Conservation (phyloP, 139 green algal species). For the Diplosphaera chodatii region DNA sequence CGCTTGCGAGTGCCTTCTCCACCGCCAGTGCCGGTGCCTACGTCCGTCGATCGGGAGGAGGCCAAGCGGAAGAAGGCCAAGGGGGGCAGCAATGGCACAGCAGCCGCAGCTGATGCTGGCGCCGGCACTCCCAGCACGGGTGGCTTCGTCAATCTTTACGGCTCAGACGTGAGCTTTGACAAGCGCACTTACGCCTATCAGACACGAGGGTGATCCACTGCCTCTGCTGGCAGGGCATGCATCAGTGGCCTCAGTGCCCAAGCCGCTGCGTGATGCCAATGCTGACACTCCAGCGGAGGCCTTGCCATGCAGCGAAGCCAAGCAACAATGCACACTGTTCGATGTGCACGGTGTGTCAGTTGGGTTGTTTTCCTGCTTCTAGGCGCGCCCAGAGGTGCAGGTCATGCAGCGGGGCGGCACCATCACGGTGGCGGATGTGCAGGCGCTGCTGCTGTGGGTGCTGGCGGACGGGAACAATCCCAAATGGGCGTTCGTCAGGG, state of each 20-base stretch:
- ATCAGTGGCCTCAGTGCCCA: no score
- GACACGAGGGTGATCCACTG: no score
- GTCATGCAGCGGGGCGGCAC: slow-evolving; percentile 1
- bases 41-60: not conserved
- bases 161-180: not conserved
- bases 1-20: not conserved
- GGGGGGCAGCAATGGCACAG: no score
- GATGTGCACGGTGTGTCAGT: no score
- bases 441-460: slow-evolving; percentile 55
- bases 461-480: slow-evolving; percentile 41
- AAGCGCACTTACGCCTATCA: no score
- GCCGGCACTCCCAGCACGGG: not conserved
- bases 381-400: slow-evolving; percentile 27
- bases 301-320: no score
- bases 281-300: no score
- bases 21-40: not conserved
- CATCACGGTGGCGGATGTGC: slow-evolving; percentile 41
- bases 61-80: not conserved
- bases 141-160: not conserved
- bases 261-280: no score
- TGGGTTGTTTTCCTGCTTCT: no score
- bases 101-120: no score
- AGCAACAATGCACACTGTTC: no score
- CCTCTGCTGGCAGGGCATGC: no score
- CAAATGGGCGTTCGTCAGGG: slow-evolving; percentile 55